Percentiles rank a stretch among this genome's conserved stretches.
These are phyloP conservation scores for Colletotrichum tamarilloi DNA, from an alignment of 2,329 filamentous ascomycete species.

Conservation along the genomic window DNA sequence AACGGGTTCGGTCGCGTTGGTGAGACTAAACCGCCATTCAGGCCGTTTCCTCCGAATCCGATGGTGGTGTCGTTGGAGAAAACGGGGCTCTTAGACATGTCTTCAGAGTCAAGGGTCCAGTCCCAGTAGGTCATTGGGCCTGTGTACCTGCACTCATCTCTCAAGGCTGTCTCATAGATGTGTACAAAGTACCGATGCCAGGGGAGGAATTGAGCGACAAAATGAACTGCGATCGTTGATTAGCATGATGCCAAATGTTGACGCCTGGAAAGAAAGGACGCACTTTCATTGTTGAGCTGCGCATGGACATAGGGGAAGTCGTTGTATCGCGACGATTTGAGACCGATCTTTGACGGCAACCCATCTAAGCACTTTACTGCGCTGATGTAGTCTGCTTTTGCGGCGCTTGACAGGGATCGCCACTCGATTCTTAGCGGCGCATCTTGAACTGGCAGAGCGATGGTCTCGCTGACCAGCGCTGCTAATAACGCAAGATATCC, in stretches of 20 bases:
- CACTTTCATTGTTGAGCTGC: constrained; percentile 28
- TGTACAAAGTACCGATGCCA: constrained; percentile 50
- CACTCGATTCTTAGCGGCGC: constrained; percentile 12
- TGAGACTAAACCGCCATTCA: background rate
- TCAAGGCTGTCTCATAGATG: constrained; percentile 43
- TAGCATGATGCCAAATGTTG: background rate
- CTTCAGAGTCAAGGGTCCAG: constrained; percentile 45
- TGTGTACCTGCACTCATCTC: constrained; percentile 41
- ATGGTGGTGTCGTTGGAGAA: constrained; percentile 25
- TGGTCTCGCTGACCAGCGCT: background rate
- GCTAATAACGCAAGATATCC: background rate
- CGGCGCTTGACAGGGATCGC: constrained; percentile 1
- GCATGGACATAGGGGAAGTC: constrained; percentile 46
- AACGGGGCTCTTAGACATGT: constrained; percentile 41
- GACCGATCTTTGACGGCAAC: constrained; percentile 40
- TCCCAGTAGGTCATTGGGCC: constrained; percentile 45
- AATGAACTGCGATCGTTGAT: constrained; percentile 40
- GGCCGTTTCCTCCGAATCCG: constrained; percentile 47
- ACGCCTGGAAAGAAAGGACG: background rate
- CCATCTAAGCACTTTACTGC: constrained; percentile 44
- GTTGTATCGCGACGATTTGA: constrained; percentile 43
- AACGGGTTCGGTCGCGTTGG: constrained; percentile 23
- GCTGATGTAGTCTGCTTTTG: constrained; percentile 8
- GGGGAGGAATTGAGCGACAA: constrained; percentile 44
- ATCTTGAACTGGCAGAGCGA: background rate